Conservation (phyloP, 257 asterid genomes). For the Dorcoceras hygrometricum region DNA sequence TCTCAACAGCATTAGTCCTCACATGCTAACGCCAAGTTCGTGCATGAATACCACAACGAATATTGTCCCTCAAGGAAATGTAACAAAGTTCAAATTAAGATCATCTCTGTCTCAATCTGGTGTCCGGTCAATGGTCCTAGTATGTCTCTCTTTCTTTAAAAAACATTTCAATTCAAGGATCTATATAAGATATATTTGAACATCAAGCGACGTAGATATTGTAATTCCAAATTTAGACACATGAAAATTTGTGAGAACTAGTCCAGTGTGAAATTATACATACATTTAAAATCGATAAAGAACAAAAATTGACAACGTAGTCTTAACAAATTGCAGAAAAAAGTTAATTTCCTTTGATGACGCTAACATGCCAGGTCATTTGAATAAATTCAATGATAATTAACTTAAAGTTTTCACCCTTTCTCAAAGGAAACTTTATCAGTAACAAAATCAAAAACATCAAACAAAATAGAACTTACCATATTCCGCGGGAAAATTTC, state of each 20-base stretch:
- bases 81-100: not conserved
- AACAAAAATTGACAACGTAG: not conserved
- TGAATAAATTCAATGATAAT: not conserved
- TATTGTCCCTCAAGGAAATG: not conserved
- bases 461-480: conserved; percentile 33
- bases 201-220: not conserved
- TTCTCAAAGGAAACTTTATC: conserved; percentile 8
- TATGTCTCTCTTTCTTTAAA: too few relatives aligned
- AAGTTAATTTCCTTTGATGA: not conserved
- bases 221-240: too few relatives aligned
- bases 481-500: conserved; percentile 61
- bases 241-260: not conserved
- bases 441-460: not conserved
- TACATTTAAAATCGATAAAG: not conserved
- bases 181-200: not conserved
- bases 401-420: not conserved
- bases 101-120: not conserved
- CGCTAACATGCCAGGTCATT: not conserved
- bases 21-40: not conserved
- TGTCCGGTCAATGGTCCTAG: not conserved
- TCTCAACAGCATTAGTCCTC: conserved; percentile 7
- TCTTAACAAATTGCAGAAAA: not conserved
- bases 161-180: not conserved
- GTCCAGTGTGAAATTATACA: not conserved
- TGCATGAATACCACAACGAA: not conserved